Percentiles rank a stretch among this genome's conserved stretches.
phyloP scores from a whole-genome alignment of 768 basidiomycete genomes.

The Myochromella boudieri region DNA sequence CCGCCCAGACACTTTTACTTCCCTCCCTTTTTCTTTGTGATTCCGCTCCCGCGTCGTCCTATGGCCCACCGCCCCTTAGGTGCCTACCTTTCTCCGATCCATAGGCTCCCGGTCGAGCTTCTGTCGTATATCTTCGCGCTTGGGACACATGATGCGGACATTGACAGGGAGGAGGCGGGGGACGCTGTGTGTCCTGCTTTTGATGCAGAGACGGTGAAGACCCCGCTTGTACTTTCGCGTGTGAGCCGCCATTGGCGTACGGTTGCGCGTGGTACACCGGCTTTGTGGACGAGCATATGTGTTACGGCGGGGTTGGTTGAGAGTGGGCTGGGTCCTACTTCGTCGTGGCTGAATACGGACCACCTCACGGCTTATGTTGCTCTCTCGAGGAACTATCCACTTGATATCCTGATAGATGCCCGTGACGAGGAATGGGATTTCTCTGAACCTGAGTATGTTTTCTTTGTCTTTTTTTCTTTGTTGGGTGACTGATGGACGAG shows the following conservation, averaged over 20 bases:
- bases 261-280: slow-evolving; percentile 47
- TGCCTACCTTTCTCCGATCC: slow-evolving; percentile 26
- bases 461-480: slow-evolving; percentile 11
- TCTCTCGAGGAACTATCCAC: slow-evolving; percentile 45
- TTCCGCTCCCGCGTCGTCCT: neutral
- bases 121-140: slow-evolving; percentile 56
- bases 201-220: slow-evolving; percentile 38
- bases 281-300: slow-evolving; percentile 57
- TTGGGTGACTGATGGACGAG: neutral
- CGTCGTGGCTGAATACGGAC: slow-evolving; percentile 28
- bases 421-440: slow-evolving; percentile 62
- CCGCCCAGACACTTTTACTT: neutral
- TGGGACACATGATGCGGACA: slow-evolving; percentile 33
- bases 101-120: slow-evolving; percentile 53
- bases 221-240: slow-evolving; percentile 44
- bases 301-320: slow-evolving; percentile 41
- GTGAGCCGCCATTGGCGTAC: slow-evolving; percentile 55
- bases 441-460: slow-evolving; percentile 46
- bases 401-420: slow-evolving; percentile 59
- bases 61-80: slow-evolving; percentile 8
- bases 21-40: neutral
- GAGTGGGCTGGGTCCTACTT: slow-evolving; percentile 1
- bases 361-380: slow-evolving; percentile 42
- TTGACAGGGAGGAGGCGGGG: too few relatives aligned
- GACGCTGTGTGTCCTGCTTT: slow-evolving; percentile 27